Conservation (phyloP, 164 flowering plant genomes). For the Annona squamosa region DNA sequence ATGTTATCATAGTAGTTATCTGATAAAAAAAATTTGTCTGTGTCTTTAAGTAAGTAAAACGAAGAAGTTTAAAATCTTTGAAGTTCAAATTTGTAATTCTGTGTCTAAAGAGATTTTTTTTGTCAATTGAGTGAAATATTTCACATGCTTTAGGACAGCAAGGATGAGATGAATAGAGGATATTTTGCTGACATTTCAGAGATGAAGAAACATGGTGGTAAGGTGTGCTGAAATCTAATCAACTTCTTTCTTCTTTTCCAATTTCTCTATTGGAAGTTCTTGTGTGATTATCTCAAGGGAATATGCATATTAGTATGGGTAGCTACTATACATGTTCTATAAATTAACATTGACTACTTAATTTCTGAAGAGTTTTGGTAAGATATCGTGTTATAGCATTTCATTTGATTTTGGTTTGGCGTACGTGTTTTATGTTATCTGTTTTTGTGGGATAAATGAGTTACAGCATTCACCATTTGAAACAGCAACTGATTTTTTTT, state of each 20-base stretch:
- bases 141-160: constrained; percentile 58
- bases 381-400: not conserved
- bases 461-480: not conserved
- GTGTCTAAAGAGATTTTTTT: not conserved
- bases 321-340: not conserved
- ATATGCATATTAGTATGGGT: not conserved
- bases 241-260: not conserved
- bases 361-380: not conserved
- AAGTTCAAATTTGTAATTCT: too few relatives aligned
- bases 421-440: not conserved
- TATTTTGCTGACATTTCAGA: constrained; percentile 83
- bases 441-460: not conserved
- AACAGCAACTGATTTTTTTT: too few relatives aligned
- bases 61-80: not conserved
- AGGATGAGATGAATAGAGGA: constrained; percentile 92
- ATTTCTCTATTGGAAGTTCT: not conserved
- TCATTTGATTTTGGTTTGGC: not conserved
- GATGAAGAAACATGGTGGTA: constrained; percentile 83
- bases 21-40: not conserved
- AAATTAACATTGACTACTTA: not conserved
- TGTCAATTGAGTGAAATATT: constrained; percentile 3
- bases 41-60: not conserved
- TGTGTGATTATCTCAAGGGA: not conserved
- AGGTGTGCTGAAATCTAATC: constrained; percentile 39
- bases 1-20: not conserved